Base-by-base conservation (phyloP, 2,329 filamentous ascomycete species). In the Rhinocladiella similis region DNA sequence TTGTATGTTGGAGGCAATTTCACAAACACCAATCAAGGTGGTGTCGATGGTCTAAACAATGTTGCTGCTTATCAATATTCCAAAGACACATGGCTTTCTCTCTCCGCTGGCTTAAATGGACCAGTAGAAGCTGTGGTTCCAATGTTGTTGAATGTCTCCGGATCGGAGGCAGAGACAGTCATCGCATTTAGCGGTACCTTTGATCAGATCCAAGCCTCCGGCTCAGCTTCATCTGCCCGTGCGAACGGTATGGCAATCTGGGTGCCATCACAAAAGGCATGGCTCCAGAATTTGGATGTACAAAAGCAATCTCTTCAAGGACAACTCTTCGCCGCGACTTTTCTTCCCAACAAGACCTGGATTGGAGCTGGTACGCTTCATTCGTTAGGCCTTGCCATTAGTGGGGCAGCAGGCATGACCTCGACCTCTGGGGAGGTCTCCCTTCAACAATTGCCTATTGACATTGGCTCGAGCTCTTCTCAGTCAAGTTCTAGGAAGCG, bases 1-100 rank as follows among this genome's bases (percentile, higher is more conserved):
- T 76, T 97, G 12, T 99, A 89, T 66, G 86, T 94, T 43, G 94
- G 90, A 16, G 94, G 94, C 47, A 84, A 85, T 52, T 99, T 99
- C 72, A 89, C 86, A 50, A 85, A 88, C 67, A 91, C 90, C 0
- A 78, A 79, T 20, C 80, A 83, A 53, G 81, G 81, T 45, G 80
- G 80, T 2, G 81, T 79, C 12, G 69, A 80, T 41, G 57, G 61
- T 14, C 76, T 99, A 27, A 85, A 83, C 61, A 86, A 91, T 62
- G 79, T 96, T 41, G 94, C 90, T 5, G 78, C 86, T 7, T 97
- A 91, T 70, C 85, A 91, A 59, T 83, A 81, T 3, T 73, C 80
- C 14, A 81, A 81, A 57, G 84, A 90, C 61, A 72, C 80, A 25
- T 99, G 93, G 94, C 78, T 76, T 47, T 73, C 93, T 1, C 80